Evolutionary conservation across 164 flowering plant species (phyloP).

Genomic region (Macadamia integrifolia): DNA sequence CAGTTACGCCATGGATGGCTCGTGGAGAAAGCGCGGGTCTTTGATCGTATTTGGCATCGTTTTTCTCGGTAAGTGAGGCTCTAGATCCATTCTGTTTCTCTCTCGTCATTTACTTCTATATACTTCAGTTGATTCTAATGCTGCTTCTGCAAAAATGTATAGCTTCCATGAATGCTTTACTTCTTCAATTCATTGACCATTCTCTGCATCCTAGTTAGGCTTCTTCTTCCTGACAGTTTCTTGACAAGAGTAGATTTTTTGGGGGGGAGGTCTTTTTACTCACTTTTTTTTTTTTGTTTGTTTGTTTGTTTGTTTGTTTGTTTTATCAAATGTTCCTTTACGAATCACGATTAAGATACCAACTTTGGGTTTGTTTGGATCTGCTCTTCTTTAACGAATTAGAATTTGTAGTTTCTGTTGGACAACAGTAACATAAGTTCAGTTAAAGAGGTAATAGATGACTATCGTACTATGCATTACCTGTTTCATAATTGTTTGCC

Average conservation of each 20-base stretch:
- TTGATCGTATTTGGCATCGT: constrained; percentile 36
- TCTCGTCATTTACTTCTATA: not conserved
- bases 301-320: not conserved
- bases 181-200: too few relatives aligned
- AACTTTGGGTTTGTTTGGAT: not conserved
- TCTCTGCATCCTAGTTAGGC: too few relatives aligned
- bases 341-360: not conserved
- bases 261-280: not conserved
- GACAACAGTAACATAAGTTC: too few relatives aligned
- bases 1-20: constrained; percentile 36
- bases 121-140: too few relatives aligned
- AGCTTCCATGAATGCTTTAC: too few relatives aligned
- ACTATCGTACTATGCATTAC: not conserved
- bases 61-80: constrained; percentile 29
- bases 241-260: not conserved
- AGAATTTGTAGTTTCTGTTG: too few relatives aligned
- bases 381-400: too few relatives aligned
- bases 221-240: not conserved
- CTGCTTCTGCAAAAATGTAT: too few relatives aligned
- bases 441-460: too few relatives aligned
- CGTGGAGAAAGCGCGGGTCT: constrained; percentile 38
- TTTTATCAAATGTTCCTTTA: not conserved
- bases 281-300: not conserved
- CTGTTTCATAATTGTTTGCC: not conserved
- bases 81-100: constrained; percentile 3